Percentiles rank a stretch among this genome's conserved stretches.
phyloP scores from a whole-genome alignment of 192 early-diverging fungal species.

The Coemansia sp. region DNA sequence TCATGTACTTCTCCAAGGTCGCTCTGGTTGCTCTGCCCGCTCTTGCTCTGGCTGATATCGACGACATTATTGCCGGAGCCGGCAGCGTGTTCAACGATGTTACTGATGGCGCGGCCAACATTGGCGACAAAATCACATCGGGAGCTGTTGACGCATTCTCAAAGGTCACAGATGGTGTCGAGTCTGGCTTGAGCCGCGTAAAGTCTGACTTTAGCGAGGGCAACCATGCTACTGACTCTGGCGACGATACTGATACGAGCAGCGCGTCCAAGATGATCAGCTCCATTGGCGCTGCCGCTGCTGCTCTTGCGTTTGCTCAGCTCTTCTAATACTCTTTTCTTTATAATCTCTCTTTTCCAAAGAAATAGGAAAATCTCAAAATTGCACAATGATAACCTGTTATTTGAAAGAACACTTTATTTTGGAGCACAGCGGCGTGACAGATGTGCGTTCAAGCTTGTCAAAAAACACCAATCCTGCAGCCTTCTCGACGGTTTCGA shows the following conservation, averaged over 20 bases:
- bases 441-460: conserved; percentile 44
- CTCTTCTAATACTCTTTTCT: conserved; percentile 21
- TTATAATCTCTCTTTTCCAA: background rate
- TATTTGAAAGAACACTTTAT: background rate
- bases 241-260: background rate
- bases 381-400: background rate
- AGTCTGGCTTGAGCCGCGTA: conserved; percentile 19
- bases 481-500: conserved; percentile 71
- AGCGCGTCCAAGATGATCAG: background rate
- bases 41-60: conserved; percentile 25
- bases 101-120: background rate
- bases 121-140: conserved; percentile 4
- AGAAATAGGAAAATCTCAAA: background rate
- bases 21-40: conserved; percentile 18
- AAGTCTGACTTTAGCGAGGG: conserved; percentile 45
- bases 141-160: conserved; percentile 1
- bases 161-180: background rate
- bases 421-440: background rate
- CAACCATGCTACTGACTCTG: conserved; percentile 6
- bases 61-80: conserved; percentile 18
- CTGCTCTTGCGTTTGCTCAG: conserved; percentile 24
- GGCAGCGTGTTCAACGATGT: conserved; percentile 23
- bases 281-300: conserved; percentile 14
- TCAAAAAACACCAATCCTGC: conserved; percentile 71
- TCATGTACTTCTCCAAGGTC: conserved; percentile 11